A percentile compares a stretch with the other conserved stretches of the same genome.
Conservation (phyloP, 1,284 basidiomycete genomes). For the Naganishia cerealis region DNA sequence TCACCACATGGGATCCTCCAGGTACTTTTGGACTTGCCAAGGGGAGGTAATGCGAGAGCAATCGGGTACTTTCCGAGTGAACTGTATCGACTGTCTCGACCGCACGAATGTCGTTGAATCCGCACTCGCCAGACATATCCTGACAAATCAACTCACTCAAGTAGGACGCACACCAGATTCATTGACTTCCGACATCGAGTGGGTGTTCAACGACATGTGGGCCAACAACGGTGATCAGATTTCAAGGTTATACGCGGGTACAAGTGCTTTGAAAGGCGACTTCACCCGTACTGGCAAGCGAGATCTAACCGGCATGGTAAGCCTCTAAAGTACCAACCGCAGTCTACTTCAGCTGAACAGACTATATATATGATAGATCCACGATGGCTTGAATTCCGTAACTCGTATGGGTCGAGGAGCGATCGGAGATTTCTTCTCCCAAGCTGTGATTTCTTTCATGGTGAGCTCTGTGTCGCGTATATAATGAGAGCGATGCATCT, state of each 20-base stretch:
- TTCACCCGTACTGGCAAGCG: slow-evolving; percentile 94
- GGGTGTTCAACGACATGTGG: slow-evolving; percentile 89
- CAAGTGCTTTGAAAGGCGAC: slow-evolving; percentile 78
- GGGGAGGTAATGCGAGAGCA: slow-evolving; percentile 73
- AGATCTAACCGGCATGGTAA: slow-evolving; percentile 82
- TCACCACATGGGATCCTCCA: slow-evolving; percentile 45
- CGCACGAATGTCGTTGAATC: slow-evolving; percentile 90
- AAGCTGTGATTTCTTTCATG: slow-evolving; percentile 89
- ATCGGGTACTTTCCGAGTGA: slow-evolving; percentile 77
- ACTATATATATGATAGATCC: slow-evolving; percentile 39
- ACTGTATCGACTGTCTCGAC: slow-evolving; percentile 89
- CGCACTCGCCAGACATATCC: slow-evolving; percentile 79
- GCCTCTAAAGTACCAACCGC: not conserved
- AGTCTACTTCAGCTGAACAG: not conserved
- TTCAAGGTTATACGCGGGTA: slow-evolving; percentile 69
- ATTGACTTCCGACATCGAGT: slow-evolving; percentile 61
- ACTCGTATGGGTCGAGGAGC: slow-evolving; percentile 64
- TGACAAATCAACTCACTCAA: slow-evolving; percentile 76
- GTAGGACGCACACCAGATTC: slow-evolving; percentile 58
- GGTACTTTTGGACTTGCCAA: slow-evolving; percentile 81
- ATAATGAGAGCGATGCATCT: too few species aligned
- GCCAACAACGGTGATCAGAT: slow-evolving; percentile 92
- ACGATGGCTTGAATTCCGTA: slow-evolving; percentile 88
- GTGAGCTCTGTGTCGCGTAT: slow-evolving; percentile 50
- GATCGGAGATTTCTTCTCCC: slow-evolving; percentile 90